Conservation (phyloP, 176 grass and related monocot genomes). For the Aegilops tauschii region DNA sequence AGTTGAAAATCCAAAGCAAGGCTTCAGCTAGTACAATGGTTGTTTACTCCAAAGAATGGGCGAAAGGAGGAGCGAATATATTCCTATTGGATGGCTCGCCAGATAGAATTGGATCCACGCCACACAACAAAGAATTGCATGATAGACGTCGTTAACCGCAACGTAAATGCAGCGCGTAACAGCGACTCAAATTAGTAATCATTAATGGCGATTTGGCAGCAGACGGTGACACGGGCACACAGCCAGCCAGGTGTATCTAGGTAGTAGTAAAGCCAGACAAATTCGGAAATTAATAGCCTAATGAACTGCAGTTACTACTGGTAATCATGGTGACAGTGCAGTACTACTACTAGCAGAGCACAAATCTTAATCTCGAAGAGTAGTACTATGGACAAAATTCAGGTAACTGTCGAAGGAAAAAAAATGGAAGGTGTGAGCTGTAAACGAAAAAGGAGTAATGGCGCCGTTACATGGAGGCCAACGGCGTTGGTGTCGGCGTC, state of each 20-base stretch:
- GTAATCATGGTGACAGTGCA: background rate
- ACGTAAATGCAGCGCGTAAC: background rate
- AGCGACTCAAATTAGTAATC: background rate
- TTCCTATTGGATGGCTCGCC: constrained; percentile 26
- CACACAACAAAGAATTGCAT: background rate
- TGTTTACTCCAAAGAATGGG: background rate
- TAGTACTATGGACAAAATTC: constrained; percentile 29
- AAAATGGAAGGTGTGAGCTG: background rate
- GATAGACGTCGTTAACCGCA: constrained; percentile 1
- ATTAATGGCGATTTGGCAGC: background rate
- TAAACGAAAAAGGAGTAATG: background rate
- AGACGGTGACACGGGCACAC: background rate
- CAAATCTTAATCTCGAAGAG: background rate
- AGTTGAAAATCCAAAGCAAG: background rate
- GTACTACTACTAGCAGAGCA: background rate
- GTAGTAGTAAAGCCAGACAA: background rate
- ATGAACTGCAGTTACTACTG: background rate
- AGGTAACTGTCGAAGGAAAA: background rate
- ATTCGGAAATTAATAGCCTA: background rate
- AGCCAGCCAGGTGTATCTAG: background rate
- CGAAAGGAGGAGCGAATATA: background rate
- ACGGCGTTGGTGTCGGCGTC: background rate
- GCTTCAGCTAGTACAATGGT: too few relatives aligned
- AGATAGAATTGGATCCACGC: background rate
- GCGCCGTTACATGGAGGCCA: constrained; percentile 33